Conservation (phyloP, 1,284 basidiomycete species). For the Moniliella sp. region DNA sequence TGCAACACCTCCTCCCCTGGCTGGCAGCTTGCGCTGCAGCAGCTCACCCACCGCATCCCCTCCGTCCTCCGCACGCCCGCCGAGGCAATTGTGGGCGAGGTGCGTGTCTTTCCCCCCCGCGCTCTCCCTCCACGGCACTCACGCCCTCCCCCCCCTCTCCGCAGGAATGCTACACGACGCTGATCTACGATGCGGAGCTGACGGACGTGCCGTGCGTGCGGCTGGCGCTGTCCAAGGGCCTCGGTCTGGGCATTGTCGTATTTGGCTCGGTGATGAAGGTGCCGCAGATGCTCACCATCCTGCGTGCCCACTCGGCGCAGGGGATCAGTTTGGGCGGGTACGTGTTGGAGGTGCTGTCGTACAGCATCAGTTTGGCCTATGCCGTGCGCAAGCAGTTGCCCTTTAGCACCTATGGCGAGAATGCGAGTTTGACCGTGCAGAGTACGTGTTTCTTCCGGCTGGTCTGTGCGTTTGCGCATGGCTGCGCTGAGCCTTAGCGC, state of each 20-base stretch:
- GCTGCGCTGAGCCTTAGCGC: no score
- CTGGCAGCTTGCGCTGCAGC: no score
- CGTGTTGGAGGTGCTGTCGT: slow-evolving; percentile 51
- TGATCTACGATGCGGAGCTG: slow-evolving; percentile 72
- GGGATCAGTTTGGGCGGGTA: slow-evolving; percentile 47
- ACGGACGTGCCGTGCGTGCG: slow-evolving; percentile 62
- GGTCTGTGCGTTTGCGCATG: no score
- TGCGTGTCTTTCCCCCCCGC: no score
- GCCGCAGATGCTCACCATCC: slow-evolving; percentile 50
- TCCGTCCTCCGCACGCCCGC: no score
- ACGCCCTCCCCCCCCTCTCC: no score
- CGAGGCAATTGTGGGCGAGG: no score
- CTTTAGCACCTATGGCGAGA: slow-evolving; percentile 68
- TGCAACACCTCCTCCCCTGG: no score
- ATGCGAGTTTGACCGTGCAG: slow-evolving; percentile 27
- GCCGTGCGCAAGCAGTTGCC: slow-evolving; percentile 61
- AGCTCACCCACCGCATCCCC: no score
- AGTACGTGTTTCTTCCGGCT: slow-evolving; percentile 28
- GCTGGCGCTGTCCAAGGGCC: slow-evolving; percentile 68
- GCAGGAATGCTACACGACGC: slow-evolving; percentile 63
- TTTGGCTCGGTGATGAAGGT: slow-evolving; percentile 89
- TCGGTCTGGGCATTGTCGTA: slow-evolving; percentile 75
- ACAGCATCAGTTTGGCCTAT: slow-evolving; percentile 61
- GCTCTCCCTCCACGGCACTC: no score
- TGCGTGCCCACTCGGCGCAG: slow-evolving; percentile 49